A percentile compares a stretch with the other conserved stretches of the same genome.
Evolutionary conservation across 129 eudicot genomes (phyloP).

Genomic region (Sambucus nigra): DNA sequence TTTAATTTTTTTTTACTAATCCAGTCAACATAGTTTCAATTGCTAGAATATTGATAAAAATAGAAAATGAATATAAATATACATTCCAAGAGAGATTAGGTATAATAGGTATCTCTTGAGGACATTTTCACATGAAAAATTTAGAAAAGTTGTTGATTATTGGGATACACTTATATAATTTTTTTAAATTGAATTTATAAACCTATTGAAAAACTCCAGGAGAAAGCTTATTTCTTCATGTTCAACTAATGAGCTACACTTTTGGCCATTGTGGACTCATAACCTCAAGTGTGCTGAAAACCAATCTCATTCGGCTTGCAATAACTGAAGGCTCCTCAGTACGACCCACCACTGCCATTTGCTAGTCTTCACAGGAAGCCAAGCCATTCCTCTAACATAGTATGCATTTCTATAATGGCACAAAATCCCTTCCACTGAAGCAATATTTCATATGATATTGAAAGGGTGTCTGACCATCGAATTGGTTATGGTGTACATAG

Average conservation of each 20-base stretch:
- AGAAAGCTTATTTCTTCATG: neutral
- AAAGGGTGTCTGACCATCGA: conserved; percentile 81
- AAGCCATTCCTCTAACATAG: conserved; percentile 91
- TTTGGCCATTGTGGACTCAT: conserved; percentile 98
- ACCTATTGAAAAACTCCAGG: neutral
- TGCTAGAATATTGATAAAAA: too few species aligned
- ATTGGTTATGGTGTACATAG: conserved; percentile 97
- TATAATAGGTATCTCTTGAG: too few species aligned
- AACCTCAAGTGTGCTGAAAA: conserved; percentile 98
- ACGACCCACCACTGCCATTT: conserved; percentile 76
- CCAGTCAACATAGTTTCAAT: too few species aligned
- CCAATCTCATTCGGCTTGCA: conserved; percentile 93
- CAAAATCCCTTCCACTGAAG: conserved; percentile 94
- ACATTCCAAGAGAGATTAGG: too few species aligned
- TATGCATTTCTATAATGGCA: conserved; percentile 89
- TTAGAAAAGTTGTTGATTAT: neutral
- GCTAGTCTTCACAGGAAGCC: conserved; percentile 99
- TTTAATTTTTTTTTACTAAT: too few species aligned
- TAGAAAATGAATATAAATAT: too few species aligned
- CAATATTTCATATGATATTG: conserved; percentile 72
- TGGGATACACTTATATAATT: neutral
- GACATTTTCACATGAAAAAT: neutral
- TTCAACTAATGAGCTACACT: conserved; percentile 24
- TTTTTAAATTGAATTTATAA: neutral
- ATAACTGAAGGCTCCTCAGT: conserved; percentile 95